A percentile compares a stretch with the other conserved stretches of the same genome.
Conservation (phyloP, 1,139 yeast species). For the Candida tunisiensis region DNA sequence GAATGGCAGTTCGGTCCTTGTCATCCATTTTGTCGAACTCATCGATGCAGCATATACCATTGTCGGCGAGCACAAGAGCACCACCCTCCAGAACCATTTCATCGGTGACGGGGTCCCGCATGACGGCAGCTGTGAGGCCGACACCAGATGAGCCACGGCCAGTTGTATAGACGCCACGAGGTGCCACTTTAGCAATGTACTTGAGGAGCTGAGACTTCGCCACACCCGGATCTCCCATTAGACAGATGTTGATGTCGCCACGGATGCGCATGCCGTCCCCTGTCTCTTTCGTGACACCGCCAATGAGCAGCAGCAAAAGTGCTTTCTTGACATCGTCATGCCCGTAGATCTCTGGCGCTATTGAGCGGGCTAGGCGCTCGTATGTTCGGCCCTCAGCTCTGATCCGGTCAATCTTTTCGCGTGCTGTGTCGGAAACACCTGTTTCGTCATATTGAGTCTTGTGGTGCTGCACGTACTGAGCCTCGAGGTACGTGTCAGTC, state of each 20-base stretch:
- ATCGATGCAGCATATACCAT: slow-evolving; percentile 97
- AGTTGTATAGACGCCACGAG: slow-evolving; percentile 94
- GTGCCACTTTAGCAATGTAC: slow-evolving; percentile 84
- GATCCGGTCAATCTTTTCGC: slow-evolving; percentile 36
- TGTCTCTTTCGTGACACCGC: slow-evolving; percentile 89
- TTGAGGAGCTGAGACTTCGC: slow-evolving; percentile 95
- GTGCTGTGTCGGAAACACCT: slow-evolving; percentile 35
- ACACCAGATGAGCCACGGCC: slow-evolving; percentile 99
- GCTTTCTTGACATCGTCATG: slow-evolving; percentile 91
- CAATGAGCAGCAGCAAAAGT: slow-evolving; percentile 63
- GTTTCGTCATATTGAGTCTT: slow-evolving; percentile 70
- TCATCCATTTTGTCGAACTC: slow-evolving; percentile 99
- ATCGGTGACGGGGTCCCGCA: slow-evolving; percentile 97
- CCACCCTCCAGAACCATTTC: slow-evolving; percentile 99
- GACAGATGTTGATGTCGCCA: slow-evolving; percentile 91
- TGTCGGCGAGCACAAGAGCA: slow-evolving; percentile 91
- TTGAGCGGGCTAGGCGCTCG: slow-evolving; percentile 66
- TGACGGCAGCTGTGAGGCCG: slow-evolving; percentile 97
- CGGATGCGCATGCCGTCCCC: slow-evolving; percentile 96
- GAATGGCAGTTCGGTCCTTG: slow-evolving; percentile 90
- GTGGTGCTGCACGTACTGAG: slow-evolving; percentile 73
- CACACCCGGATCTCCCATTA: slow-evolving; percentile 99
- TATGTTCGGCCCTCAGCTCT: slow-evolving; percentile 45
- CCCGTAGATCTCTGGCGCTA: slow-evolving; percentile 97
- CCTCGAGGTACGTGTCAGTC: slow-evolving; percentile 87